phyloP scores from a whole-genome alignment of 1,284 basidiomycete species.

The Tilletiopsis washingtonensis region DNA sequence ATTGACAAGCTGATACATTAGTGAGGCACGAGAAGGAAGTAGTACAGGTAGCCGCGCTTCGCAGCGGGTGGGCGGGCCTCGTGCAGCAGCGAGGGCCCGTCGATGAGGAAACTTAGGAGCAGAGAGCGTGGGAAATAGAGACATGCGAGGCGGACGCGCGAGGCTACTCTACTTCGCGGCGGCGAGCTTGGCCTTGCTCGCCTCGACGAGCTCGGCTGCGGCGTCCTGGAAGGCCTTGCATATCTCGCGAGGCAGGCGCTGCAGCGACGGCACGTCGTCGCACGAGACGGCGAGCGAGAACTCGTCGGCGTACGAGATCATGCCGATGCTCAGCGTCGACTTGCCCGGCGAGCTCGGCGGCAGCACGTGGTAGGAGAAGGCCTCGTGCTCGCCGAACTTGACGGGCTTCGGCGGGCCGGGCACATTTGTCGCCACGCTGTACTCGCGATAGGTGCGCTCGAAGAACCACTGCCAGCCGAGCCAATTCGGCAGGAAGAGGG shows the following conservation, averaged over 20 bases:
- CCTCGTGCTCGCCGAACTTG: constrained; percentile 40
- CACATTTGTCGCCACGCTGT: constrained; percentile 44
- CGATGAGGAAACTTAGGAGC: no score
- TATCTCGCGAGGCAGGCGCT: constrained; percentile 27
- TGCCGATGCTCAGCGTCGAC: constrained; percentile 43
- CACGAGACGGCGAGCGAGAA: constrained; percentile 44
- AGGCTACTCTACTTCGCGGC: no score
- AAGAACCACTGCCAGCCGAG: constrained; percentile 30
- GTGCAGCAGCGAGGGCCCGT: no score
- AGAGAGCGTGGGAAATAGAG: no score
- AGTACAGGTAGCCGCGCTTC: no score
- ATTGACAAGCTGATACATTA: no score
- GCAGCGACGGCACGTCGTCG: constrained; percentile 43
- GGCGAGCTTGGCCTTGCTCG: constrained; percentile 14
- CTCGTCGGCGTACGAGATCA: constrained; percentile 43
- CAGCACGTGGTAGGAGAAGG: constrained; percentile 43
- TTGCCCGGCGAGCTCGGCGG: constrained; percentile 44
- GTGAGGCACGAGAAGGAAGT: no score
- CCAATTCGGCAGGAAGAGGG: constrained; percentile 40
- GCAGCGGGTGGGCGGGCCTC: no score
- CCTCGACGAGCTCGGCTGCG: constrained; percentile 27
- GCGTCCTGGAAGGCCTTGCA: constrained; percentile 42
- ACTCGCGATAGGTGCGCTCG: constrained; percentile 41
- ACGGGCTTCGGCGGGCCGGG: constrained; percentile 43
- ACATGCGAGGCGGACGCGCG: no score